Base-by-base conservation (phyloP, 2,329 filamentous ascomycete genomes). In the Fusarium nematophilum region DNA sequence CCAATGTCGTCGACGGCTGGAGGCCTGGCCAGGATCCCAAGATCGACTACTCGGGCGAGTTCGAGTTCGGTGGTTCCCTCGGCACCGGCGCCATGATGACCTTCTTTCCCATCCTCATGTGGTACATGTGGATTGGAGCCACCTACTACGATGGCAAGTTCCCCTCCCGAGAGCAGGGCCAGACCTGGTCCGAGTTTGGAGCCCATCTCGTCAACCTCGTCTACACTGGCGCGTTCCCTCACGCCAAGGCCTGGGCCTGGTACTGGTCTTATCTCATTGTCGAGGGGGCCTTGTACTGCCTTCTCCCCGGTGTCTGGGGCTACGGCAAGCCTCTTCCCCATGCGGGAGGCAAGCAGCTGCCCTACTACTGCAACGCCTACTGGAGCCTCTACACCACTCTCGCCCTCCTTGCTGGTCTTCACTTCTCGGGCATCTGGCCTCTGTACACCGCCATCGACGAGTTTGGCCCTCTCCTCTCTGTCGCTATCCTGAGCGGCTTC, bases 111-210 rank as follows among this genome's bases (percentile, higher is more conserved):
- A 60, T 89, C 30, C 84, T 99, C 68, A 98, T 98, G 94, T 97
- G 92, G 85, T 98, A 97, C 80, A 97, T 99, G 93, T 98, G 93
- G 93, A 89, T 96, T 75, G 95, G 95, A 44, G 91, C 94, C 27
- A 93, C 89, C 43, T 97, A 94, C 79, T 99, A 97, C 78, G 81
- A 92, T 72, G 94, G 94, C 67, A 88, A 90, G 62, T 82, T 96
- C 45, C 95, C 95, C 13, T 78, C 80, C 36, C 90, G 87, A 2
- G 78, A 79, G 3, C 73, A 85, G 36, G 90, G 85, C 34, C 84
- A 96, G 80, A 88, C 82, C 66, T 86, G 86, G 73, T 65, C 71
- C 10, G 88, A 94, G 14, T 98, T 97, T 73, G 81, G 85, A 49
- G 76, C 81, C 53, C 88, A 96, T 64, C 76, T 98, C 73, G 83